A percentile compares a stretch with the other conserved stretches of the same genome.
Evolutionary conservation across 192 early-diverging fungal species (phyloP).

Genomic region (Coemansia sp.): DNA sequence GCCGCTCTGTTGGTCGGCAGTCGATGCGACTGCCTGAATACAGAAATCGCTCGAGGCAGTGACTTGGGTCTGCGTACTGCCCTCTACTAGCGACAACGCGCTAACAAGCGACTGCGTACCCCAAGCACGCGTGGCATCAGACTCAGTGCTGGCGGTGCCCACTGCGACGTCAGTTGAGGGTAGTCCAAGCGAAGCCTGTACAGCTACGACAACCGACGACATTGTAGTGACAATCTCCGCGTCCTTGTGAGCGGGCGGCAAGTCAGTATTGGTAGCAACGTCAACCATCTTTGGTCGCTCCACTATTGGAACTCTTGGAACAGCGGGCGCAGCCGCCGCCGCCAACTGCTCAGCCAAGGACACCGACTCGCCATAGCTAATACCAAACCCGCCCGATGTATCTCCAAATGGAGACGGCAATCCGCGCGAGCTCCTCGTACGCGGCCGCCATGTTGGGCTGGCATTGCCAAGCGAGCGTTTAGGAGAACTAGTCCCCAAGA

Average conservation of each 20-base stretch:
- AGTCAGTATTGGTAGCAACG: slow-evolving; percentile 29
- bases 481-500: slow-evolving; percentile 18
- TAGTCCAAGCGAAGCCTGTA: slow-evolving; percentile 10
- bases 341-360: slow-evolving; percentile 45
- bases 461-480: slow-evolving; percentile 7
- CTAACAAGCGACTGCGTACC: slow-evolving; percentile 12
- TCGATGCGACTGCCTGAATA: not conserved
- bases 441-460: slow-evolving; percentile 7
- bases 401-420: slow-evolving; percentile 35
- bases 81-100: slow-evolving; percentile 2
- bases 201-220: not conserved
- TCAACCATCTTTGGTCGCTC: slow-evolving; percentile 35
- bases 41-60: not conserved
- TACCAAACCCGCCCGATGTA: slow-evolving; percentile 26
- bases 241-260: slow-evolving; percentile 6
- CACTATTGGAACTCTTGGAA: slow-evolving; percentile 3
- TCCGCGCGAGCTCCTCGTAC: slow-evolving; percentile 30
- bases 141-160: slow-evolving; percentile 17
- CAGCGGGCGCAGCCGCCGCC: slow-evolving; percentile 17
- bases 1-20: slow-evolving; percentile 1
- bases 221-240: not conserved
- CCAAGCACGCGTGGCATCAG: slow-evolving; percentile 6
- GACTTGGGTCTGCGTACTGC: slow-evolving; percentile 7
- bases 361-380: slow-evolving; percentile 39
- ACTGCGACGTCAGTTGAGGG: slow-evolving; percentile 11